phyloP scores from a whole-genome alignment of 805 yeast genomes.

The Schizosaccharomyces cryophilus region DNA sequence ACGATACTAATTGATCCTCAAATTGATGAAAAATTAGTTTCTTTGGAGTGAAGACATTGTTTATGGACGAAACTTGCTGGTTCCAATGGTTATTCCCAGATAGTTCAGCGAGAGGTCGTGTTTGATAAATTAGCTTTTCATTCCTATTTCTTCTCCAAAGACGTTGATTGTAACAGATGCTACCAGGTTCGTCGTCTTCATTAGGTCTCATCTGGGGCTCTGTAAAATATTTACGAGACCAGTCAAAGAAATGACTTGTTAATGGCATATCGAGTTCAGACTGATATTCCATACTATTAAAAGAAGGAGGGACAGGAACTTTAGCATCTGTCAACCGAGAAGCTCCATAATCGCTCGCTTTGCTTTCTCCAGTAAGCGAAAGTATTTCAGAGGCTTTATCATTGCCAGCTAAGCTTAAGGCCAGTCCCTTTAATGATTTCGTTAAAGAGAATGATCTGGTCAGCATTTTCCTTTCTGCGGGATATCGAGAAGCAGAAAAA shows the following conservation, averaged over 20 bases:
- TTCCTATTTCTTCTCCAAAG: constrained; percentile 80
- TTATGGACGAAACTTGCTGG: constrained; percentile 28
- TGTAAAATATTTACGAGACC: constrained; percentile 65
- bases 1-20: constrained; percentile 54
- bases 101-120: constrained; percentile 70
- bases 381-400: constrained; percentile 1
- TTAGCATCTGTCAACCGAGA: background rate
- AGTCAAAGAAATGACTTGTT: constrained; percentile 17
- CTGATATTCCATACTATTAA: background rate
- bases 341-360: background rate
- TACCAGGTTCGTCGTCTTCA: constrained; percentile 80
- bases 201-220: constrained; percentile 79
- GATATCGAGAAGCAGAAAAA: background rate
- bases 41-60: constrained; percentile 60
- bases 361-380: background rate
- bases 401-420: constrained; percentile 6
- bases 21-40: constrained; percentile 66
- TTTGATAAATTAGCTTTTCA: constrained; percentile 60
- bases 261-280: constrained; percentile 9
- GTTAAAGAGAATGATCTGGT: constrained; percentile 12
- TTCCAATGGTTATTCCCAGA: constrained; percentile 77
- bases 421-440: constrained; percentile 9
- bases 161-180: constrained; percentile 55
- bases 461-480: constrained; percentile 6
- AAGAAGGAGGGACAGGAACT: background rate